Conservation (phyloP, 2,329 filamentous ascomycete genomes). For the Apiospora kogelbergensis region DNA sequence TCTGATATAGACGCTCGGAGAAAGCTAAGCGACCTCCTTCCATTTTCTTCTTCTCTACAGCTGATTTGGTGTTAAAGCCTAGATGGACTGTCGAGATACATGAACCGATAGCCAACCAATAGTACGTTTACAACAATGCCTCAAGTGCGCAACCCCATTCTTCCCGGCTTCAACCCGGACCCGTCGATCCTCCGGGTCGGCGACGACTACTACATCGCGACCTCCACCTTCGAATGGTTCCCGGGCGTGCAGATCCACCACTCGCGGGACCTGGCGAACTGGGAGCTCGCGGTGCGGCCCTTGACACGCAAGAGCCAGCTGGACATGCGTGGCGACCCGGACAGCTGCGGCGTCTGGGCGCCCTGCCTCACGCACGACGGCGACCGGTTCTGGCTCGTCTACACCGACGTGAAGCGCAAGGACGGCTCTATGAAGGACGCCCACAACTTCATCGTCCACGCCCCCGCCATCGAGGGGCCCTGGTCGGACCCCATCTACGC, state of each 20-base stretch:
- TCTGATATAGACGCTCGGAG: not conserved
- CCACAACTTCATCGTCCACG: conserved; percentile 62
- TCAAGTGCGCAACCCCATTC: conserved; percentile 51
- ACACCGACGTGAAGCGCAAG: conserved; percentile 66
- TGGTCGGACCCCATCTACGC: conserved; percentile 62
- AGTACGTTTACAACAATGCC: conserved; percentile 38
- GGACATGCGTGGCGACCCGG: conserved; percentile 59
- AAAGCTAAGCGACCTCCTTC: not conserved
- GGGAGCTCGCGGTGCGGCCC: conserved; percentile 47
- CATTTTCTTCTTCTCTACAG: not conserved
- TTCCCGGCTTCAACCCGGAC: conserved; percentile 57
- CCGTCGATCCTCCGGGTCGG: conserved; percentile 54
- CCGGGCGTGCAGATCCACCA: conserved; percentile 57
- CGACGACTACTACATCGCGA: conserved; percentile 55
- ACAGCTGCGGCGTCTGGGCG: conserved; percentile 64
- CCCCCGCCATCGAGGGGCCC: conserved; percentile 53
- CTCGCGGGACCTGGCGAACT: conserved; percentile 53
- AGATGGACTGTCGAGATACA: not conserved
- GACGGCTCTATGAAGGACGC: conserved; percentile 65
- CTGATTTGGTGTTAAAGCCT: not conserved
- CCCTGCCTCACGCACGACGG: conserved; percentile 64
- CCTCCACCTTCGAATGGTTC: conserved; percentile 56
- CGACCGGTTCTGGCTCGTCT: conserved; percentile 61
- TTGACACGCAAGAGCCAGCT: conserved; percentile 50
- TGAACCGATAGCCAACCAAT: not conserved